Base-by-base conservation (phyloP, 169 alveolate genomes). In the Plasmodium malariae region DNA sequence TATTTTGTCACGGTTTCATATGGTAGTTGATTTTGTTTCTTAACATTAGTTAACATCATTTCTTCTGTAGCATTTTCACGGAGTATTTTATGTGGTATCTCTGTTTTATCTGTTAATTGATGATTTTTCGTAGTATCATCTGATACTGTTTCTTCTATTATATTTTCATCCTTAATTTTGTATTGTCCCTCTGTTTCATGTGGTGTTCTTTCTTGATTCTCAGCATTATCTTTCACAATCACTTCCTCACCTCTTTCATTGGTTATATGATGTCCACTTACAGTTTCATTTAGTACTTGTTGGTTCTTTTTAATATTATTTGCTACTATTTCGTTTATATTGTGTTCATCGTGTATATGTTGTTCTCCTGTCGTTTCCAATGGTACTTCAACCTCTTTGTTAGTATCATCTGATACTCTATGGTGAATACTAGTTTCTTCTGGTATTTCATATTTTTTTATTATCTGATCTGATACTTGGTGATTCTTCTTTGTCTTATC, bases 281-380 rank as follows among this genome's bases (percentile, higher is more conserved):
- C 40, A 17, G 37, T 4, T 57, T 21, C 69, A 57, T 21, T 17
- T 21, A 6, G 9, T 51, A 51, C 3, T 51, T 51, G 3, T 11
- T 51, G 5, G 14, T n/a, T 51, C 14, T 9, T 51, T 3, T 6
- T 51, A n/a, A n/a, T 51, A 51, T 51, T n/a, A 51, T 51, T n/a
- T 51, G 14, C 28, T 51, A 9, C 26, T 9, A 9, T 51, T n/a
- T 40, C 51, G 51, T 9, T n/a, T n/a, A 51, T 51, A 6, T 5
- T 51, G 62, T 51, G 21, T 51, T 51, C 3, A 51, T n/a, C 62
- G 21, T n/a, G 3, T 51, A n/a, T n/a, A n/a, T n/a, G 51, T 6
- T 67, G 74, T 32, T 67, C 74, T 32, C 51, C 74, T 12, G 49
- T 37, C 34, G 19, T 11, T 14, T 30, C 74, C 19, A 3, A 26